Conservation (phyloP, 2,329 filamentous ascomycete genomes). For the Botryotinia calthae region DNA sequence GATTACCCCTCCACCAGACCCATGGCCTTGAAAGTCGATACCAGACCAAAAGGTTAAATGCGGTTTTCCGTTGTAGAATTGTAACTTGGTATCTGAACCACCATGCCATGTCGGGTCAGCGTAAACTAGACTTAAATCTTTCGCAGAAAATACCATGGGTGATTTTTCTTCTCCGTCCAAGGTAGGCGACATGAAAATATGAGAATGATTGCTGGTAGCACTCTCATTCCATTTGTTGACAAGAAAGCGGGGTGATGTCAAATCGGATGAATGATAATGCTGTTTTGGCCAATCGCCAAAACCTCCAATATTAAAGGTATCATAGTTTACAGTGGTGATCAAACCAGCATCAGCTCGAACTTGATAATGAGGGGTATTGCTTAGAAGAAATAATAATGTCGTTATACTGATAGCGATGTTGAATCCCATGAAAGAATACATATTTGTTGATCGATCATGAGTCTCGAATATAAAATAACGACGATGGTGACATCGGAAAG, state of each 20-base stretch:
- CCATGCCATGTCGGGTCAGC: conserved; percentile 4
- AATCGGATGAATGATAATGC: conserved; percentile 8
- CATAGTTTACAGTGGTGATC: conserved; percentile 10
- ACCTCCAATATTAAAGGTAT: conserved; percentile 9
- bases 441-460: background rate
- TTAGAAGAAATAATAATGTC: background rate
- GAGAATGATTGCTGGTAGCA: conserved; percentile 11
- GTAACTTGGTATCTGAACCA: conserved; percentile 14
- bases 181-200: conserved; percentile 18
- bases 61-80: conserved; percentile 10
- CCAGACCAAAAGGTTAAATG: conserved; percentile 15
- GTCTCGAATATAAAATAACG: conserved; percentile 5
- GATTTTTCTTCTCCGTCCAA: background rate
- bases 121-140: conserved; percentile 19
- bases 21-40: conserved; percentile 13
- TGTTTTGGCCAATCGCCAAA: conserved; percentile 12
- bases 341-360: conserved; percentile 1
- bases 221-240: conserved; percentile 15
- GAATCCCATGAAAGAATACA: background rate
- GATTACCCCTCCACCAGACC: conserved; percentile 7
- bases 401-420: background rate
- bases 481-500: conserved; percentile 17
- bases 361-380: background rate
- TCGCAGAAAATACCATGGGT: conserved; percentile 10
- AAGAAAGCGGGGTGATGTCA: conserved; percentile 10